Percentiles rank a stretch among this genome's conserved stretches.
Evolutionary conservation across 495 filamentous ascomycete species (phyloP).

Genomic region (Penicillium fimorum): DNA sequence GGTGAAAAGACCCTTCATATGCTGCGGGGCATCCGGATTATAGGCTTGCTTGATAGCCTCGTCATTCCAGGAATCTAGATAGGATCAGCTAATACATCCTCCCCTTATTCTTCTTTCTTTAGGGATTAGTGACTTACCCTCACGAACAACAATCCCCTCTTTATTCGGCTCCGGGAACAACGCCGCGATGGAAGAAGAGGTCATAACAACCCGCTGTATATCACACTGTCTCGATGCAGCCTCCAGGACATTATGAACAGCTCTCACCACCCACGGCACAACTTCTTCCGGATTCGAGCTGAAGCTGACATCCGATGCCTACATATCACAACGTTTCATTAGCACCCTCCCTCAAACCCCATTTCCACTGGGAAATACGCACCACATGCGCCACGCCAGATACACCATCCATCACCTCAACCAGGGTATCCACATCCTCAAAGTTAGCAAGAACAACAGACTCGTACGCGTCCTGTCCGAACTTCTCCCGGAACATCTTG

Average conservation of each 20-base stretch:
- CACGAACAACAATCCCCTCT: conserved; percentile 7
- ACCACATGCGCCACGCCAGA: conserved; percentile 42
- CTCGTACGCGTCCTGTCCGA: conserved; percentile 41
- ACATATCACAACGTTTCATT: not conserved
- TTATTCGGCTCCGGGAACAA: conserved; percentile 6
- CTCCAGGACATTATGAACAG: conserved; percentile 5
- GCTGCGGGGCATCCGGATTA: conserved; percentile 17
- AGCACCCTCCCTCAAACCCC: not conserved
- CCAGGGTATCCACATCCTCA: conserved; percentile 35
- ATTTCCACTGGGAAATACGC: not conserved
- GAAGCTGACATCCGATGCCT: conserved; percentile 24
- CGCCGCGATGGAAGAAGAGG: conserved; percentile 3
- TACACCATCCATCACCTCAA: conserved; percentile 38
- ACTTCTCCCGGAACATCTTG: conserved; percentile 37
- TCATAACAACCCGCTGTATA: conserved; percentile 8
- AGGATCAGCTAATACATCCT: not conserved
- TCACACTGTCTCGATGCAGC: conserved; percentile 6
- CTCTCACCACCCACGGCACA: conserved; percentile 28
- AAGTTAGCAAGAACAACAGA: conserved; percentile 41
- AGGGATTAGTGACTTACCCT: not conserved
- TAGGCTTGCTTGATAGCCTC: conserved; percentile 42
- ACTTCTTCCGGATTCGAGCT: conserved; percentile 41
- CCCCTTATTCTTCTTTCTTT: not conserved
- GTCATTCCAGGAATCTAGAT: conserved; percentile 48
- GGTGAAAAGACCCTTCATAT: conserved; percentile 37